Base-by-base conservation (phyloP, 352 stramenopile genomes). In the Globisporangium megalacanthum region DNA sequence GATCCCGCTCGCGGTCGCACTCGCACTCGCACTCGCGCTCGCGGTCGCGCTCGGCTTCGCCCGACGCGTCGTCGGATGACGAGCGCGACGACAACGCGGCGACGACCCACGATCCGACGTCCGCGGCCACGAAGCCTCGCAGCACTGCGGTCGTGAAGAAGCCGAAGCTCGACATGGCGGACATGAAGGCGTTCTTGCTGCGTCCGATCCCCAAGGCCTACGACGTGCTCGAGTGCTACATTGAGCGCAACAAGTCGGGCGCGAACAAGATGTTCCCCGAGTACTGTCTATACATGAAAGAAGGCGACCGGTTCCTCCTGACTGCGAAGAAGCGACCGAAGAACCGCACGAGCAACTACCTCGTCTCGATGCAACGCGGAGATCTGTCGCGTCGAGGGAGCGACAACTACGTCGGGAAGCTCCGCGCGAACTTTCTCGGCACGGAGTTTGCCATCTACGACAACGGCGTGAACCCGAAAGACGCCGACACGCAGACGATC, bases 381-480 rank as follows among this genome's bases (percentile, higher is more conserved):
- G 96, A 99, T 61, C 75, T 98, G 49, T 83, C 93, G 52, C 82
- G 92, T 49, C 79, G 89, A 31, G 91, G 83, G 22, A 92, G 87
- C 46, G 71, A 89, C 13, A 98, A 97, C 64, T 98, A 96, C 64
- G 56, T 99, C 33, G 96, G 96, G 19, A 99, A 99, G 62, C 61
- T 99, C 19, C 79, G 96, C 25, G 81, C 91, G 15, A 99, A 99
- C 73, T 99, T 99, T 63, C 70, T 98, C 20, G 96, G 95, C n/a
- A 99, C 96, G 1, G 96, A 99, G 69, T 99, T 98, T 72, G 86
- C 92, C 19, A 94, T 98, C 61, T 98, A 97, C 62, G 96, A 98
- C 70, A 79, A 87, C 35, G 96, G 96, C 36, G 79, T 77, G 20
- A 98, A 96, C 68, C 96, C 95, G 10, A 96, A 97, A 54, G 83